Conservation (phyloP, 371 early-diverging fungal genomes). For the Mucor lusitanicus region DNA sequence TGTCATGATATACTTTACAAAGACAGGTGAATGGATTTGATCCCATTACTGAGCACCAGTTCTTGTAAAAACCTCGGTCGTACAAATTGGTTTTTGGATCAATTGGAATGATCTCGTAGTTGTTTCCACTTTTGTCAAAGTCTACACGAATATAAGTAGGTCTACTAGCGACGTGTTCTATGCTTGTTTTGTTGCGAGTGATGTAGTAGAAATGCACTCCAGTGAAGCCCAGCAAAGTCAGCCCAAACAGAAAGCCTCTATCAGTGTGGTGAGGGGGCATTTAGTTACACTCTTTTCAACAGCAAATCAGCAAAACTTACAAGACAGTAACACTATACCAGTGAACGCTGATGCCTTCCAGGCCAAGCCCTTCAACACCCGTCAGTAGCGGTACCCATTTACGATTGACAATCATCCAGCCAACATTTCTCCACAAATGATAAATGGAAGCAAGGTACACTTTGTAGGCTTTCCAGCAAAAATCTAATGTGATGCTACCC, state of each 20-base stretch:
- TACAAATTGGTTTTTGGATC: not conserved
- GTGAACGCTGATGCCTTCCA: constrained; percentile 2
- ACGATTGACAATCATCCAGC: not conserved
- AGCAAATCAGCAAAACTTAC: constrained; percentile 5
- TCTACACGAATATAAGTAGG: constrained; percentile 26
- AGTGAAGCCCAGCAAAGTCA: constrained; percentile 34
- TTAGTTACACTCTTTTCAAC: too few relatives aligned
- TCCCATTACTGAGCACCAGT: constrained; percentile 28
- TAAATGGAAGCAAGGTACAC: constrained; percentile 15
- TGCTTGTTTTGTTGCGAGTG: constrained; percentile 40
- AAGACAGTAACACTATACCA: constrained; percentile 12
- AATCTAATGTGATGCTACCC: constrained; percentile 6
- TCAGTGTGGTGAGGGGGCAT: too few relatives aligned
- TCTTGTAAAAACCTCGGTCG: constrained; percentile 2
- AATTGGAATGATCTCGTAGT: constrained; percentile 31
- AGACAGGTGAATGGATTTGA: constrained; percentile 14
- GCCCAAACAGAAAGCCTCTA: constrained; percentile 21
- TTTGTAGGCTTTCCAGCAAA: constrained; percentile 17
- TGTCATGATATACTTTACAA: not conserved
- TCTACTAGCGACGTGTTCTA: constrained; percentile 40
- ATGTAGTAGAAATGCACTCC: constrained; percentile 39
- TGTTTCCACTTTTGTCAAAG: constrained; percentile 17
- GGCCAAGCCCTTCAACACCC: constrained; percentile 8
- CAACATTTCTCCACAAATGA: constrained; percentile 15
- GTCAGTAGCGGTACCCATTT: constrained; percentile 13